These are phyloP conservation scores for Trifolium pratense DNA, from an alignment of 306 rosid genomes.

Conservation along the genomic window DNA sequence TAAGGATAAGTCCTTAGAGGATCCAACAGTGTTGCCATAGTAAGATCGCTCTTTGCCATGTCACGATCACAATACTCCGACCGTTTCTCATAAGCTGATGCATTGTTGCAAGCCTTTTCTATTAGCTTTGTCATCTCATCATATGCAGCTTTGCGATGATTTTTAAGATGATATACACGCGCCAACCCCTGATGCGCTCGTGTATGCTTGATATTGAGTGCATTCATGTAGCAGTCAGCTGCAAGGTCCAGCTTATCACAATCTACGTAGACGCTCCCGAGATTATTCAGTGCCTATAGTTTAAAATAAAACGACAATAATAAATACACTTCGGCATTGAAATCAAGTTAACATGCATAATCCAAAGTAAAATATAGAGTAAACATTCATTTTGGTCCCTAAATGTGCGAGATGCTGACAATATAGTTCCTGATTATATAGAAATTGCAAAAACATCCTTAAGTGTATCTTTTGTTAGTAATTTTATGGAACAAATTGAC, in stretches of 20 bases:
- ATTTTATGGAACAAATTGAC: background rate
- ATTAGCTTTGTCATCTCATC: conserved; percentile 95
- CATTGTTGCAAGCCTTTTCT: conserved; percentile 80
- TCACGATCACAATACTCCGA: conserved; percentile 95
- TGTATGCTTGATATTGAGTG: conserved; percentile 89
- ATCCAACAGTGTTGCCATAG: conserved; percentile 77
- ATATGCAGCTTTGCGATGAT: conserved; percentile 81
- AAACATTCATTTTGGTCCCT: background rate
- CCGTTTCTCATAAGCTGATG: conserved; percentile 94
- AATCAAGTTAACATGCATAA: conserved; percentile 31
- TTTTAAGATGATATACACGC: conserved; percentile 83
- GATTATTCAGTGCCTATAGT: conserved; percentile 82
- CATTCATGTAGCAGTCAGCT: conserved; percentile 88
- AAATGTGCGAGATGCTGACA: background rate
- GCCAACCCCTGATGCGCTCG: conserved; percentile 96
- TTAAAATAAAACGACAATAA: conserved; percentile 28
- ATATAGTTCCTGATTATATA: background rate
- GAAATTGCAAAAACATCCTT: background rate
- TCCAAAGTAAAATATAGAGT: conserved; percentile 10
- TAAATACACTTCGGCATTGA: conserved; percentile 36
- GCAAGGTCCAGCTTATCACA: conserved; percentile 88
- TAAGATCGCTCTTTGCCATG: conserved; percentile 90
- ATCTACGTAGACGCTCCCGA: conserved; percentile 88
- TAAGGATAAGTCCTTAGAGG: conserved; percentile 92
- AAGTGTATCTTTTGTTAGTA: background rate